Base-by-base conservation (phyloP, 805 yeast genomes). In the Cyberlindnera japonica region DNA sequence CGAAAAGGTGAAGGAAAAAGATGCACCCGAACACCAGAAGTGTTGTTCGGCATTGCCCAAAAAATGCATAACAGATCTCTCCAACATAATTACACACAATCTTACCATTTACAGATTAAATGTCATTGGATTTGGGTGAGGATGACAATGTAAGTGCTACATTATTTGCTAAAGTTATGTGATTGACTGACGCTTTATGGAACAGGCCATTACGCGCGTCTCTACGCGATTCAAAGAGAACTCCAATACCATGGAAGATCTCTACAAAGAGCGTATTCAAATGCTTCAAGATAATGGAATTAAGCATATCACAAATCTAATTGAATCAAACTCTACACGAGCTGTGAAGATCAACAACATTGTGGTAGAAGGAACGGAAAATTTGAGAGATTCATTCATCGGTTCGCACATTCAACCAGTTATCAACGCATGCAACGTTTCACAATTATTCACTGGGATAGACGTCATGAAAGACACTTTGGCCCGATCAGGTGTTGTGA, bases 401-500 rank as follows among this genome's bases (percentile, higher is more conserved):
- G 53, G 59, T 12, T 49, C 61, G 5, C 84, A 77, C 48, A 53
- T 79, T 18, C 53, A 57, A 15, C 80, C 83, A 1, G 53, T 79
- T 33, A 51, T 72, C 18, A 48, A 55, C 19, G 63, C 69, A n/a
- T 47, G 57, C 12, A 73, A 75, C 4, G 55, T 79, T 18, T 53
- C 57, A n/a, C 52, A 62, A 9, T 59, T 76, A 12, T 50, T 77
- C 16, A 28, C 44, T 3, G 61, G 63, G 7, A 57, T 77, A 11
- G 82, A 78, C 41, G 40, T 52, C 11, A 67, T 72, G 1, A 63
- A 72, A n/a, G 55, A 53, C 22, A 70, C 70, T 27, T 66, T 79
- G 14, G 49, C 62, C 4, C 70, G 69, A 38, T 61, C 68, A 11
- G 71, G 69, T 13, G 50, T 72, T 3, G 60, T 77, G 5, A 65